Base-by-base conservation (phyloP, 139 green algal genomes). In the Haematococcus sp. region DNA sequence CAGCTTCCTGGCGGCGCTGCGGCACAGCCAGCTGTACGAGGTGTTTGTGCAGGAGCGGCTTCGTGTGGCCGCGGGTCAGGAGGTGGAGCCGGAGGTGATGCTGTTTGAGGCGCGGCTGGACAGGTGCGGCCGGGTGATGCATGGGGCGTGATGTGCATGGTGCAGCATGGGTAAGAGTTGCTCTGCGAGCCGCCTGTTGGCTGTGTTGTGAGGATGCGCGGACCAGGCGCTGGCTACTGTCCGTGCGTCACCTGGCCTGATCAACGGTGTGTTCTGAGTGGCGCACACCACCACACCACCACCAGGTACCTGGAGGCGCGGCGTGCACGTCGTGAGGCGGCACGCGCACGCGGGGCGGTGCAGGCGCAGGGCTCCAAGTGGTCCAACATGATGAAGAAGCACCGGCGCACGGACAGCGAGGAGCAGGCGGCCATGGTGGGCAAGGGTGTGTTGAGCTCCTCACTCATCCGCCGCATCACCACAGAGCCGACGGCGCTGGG, bases 21-120 rank as follows among this genome's bases (percentile, higher is more conserved):
- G 89, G 4, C 86, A 93, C 76, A 91, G 84, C 68, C 88, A 94
- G 86, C 76, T 94, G 86, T 93, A 86, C 52, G 85, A 91, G 56
- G 79, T 93, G 74, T 94, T 93, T 44, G 70, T 94, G 7, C 82
- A 81, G 25, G 87, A 94, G 77, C 79, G 90, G 19, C 73, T 94
- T 17, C 28, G 68, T 63, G 65, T 89, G 75, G 79, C 78, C 3
- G 65, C 84, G 20, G 43, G 32, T 31, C 3, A 20, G 40, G 40
- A 49, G 40, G 40, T 49, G 40, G 40, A 49, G 11, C 40, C 40
- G 11, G 40, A 49, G 40, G 40, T 49, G 40, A 11, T 11, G 11
- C 56, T 73, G 13, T 90, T 90, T 68, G 86, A 90, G 76, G 27
- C 33, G 2, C 77, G 85, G 44, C 73, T 88, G 34, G 35, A 74